A percentile compares a stretch with the other conserved stretches of the same genome.
These are phyloP conservation scores for Lachancea mirantina DNA, from an alignment of 805 yeast genomes.

Conservation along the genomic window DNA sequence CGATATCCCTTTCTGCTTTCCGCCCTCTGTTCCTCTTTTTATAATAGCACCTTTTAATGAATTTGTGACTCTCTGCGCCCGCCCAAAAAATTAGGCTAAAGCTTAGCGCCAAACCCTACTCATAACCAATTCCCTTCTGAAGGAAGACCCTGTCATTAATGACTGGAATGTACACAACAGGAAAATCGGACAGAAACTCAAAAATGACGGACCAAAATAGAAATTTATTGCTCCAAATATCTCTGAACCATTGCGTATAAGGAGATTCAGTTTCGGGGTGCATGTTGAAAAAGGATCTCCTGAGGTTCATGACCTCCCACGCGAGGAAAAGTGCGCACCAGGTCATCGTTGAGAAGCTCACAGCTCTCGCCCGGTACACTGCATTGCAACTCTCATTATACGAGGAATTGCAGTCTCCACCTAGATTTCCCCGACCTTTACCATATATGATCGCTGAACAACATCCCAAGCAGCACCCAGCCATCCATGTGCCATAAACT, in stretches of 20 bases:
- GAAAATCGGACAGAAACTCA: constrained; percentile 68
- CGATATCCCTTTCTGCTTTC: constrained; percentile 60
- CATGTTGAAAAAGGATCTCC: constrained; percentile 65
- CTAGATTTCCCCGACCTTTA: constrained; percentile 58
- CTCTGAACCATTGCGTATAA: constrained; percentile 52
- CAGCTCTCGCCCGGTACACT: constrained; percentile 71
- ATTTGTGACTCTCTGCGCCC: constrained; percentile 64
- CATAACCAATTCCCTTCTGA: constrained; percentile 64
- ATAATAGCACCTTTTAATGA: constrained; percentile 50
- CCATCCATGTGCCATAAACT: constrained; percentile 69
- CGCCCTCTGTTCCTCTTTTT: constrained; percentile 37
- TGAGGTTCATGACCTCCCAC: constrained; percentile 74
- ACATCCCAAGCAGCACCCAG: constrained; percentile 57
- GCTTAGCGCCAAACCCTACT: constrained; percentile 72
- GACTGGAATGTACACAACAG: constrained; percentile 83
- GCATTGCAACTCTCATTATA: constrained; percentile 42
- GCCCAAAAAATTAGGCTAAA: constrained; percentile 49
- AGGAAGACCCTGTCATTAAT: constrained; percentile 69
- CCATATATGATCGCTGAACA: constrained; percentile 65
- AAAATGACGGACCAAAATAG: constrained; percentile 72
- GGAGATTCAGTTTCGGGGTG: constrained; percentile 57
- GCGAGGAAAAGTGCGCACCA: constrained; percentile 80
- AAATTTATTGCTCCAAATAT: constrained; percentile 67
- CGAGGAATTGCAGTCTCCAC: constrained; percentile 52
- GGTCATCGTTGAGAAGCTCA: constrained; percentile 74